These are phyloP conservation scores for Thozetella sp. DNA, from an alignment of 495 filamentous ascomycete species.

Conservation along the genomic window DNA sequence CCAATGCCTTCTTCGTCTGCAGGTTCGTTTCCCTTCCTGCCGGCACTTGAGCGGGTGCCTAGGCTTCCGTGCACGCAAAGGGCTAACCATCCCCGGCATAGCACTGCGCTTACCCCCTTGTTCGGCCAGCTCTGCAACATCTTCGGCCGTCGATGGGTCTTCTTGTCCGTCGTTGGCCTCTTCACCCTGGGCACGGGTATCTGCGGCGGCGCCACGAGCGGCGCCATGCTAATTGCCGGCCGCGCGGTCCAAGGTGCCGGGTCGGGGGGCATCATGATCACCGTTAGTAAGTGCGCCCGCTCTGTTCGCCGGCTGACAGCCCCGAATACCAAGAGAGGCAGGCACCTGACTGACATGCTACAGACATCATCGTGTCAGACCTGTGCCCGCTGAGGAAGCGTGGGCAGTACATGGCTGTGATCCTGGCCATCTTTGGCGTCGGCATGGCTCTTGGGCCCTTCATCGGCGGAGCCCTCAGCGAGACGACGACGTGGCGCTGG, in stretches of 20 bases:
- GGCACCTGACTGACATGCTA: slow-evolving; percentile 32
- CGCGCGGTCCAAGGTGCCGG: slow-evolving; percentile 78
- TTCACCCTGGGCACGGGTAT: slow-evolving; percentile 44
- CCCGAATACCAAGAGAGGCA: neutral
- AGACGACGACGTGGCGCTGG: slow-evolving; percentile 32
- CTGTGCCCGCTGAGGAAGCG: slow-evolving; percentile 67
- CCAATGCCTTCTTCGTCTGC: slow-evolving; percentile 34
- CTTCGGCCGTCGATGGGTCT: slow-evolving; percentile 15
- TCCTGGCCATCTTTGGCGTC: slow-evolving; percentile 57
- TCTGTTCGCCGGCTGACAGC: neutral
- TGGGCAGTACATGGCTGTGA: slow-evolving; percentile 45
- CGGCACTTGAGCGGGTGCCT: neutral
- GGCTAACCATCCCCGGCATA: neutral
- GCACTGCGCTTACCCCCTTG: slow-evolving; percentile 14
- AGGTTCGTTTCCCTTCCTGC: slow-evolving; percentile 1
- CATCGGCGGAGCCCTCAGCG: slow-evolving; percentile 74
- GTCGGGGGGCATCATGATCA: slow-evolving; percentile 72
- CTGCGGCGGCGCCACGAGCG: slow-evolving; percentile 27
- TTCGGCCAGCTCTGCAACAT: slow-evolving; percentile 18
- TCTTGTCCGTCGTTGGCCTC: slow-evolving; percentile 25
- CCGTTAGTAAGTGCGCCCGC: slow-evolving; percentile 36
- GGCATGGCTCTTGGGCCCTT: slow-evolving; percentile 70
- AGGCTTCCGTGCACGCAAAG: neutral
- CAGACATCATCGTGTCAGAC: slow-evolving; percentile 71
- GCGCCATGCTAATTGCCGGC: slow-evolving; percentile 68